A percentile compares a stretch with the other conserved stretches of the same genome.
Conservation (phyloP, 2,329 filamentous ascomycete species). For the Claviceps pusilla region DNA sequence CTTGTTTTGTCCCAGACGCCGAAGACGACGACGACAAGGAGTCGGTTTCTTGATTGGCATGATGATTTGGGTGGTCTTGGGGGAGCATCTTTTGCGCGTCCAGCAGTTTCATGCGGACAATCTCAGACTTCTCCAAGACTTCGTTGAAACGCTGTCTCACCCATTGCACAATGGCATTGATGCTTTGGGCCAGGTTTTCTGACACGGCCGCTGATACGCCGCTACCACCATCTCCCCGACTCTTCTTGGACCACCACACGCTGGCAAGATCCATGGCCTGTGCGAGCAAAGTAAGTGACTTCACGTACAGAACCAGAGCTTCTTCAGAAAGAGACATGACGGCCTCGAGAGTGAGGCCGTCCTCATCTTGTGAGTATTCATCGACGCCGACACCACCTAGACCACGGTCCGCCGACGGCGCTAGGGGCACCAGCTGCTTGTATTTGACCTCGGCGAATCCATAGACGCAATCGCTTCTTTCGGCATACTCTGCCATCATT, state of each 20-base stretch:
- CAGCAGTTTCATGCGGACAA: constrained; percentile 75
- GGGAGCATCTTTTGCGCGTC: constrained; percentile 77
- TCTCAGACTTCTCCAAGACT: constrained; percentile 86
- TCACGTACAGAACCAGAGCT: constrained; percentile 88
- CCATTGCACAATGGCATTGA: constrained; percentile 94
- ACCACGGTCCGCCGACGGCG: constrained; percentile 61
- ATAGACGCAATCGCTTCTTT: constrained; percentile 87
- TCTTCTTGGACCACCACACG: constrained; percentile 76
- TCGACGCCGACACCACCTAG: constrained; percentile 48
- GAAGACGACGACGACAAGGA: constrained; percentile 40
- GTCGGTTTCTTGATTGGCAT: constrained; percentile 55
- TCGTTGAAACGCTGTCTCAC: constrained; percentile 90
- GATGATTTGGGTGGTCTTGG: constrained; percentile 71
- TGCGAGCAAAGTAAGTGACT: constrained; percentile 74
- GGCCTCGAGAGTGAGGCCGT: constrained; percentile 72
- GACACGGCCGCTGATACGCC: constrained; percentile 24
- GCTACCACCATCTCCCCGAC: constrained; percentile 41
- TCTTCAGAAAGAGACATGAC: constrained; percentile 82
- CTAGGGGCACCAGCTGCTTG: constrained; percentile 82
- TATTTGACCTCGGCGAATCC: constrained; percentile 98
- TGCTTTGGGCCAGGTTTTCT: constrained; percentile 48
- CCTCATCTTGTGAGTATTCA: constrained; percentile 42
- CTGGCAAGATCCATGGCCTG: constrained; percentile 94
- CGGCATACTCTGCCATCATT: constrained; percentile 80
- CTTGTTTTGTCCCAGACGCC: constrained; percentile 58